Percentiles rank a stretch among this genome's conserved stretches.
phyloP scores from a whole-genome alignment of 163 green algal genomes.

The Volvox carteri region DNA sequence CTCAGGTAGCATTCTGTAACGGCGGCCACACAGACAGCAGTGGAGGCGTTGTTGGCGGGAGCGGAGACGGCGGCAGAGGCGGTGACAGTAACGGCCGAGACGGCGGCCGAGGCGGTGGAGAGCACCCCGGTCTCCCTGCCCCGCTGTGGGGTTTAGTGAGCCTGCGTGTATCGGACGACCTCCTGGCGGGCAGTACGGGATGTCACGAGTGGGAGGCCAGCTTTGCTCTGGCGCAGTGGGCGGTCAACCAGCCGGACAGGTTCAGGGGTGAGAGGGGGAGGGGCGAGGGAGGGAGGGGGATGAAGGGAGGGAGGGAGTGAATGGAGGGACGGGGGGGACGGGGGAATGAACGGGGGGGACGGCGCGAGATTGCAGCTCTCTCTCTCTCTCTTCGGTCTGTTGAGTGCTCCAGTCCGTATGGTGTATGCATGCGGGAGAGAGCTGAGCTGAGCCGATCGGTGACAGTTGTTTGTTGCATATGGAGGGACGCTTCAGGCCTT shows the following conservation, averaged over 20 bases:
- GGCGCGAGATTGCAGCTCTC: not conserved
- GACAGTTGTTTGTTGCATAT: too few relatives aligned
- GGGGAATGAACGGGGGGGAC: not conserved
- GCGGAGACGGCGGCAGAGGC: not conserved
- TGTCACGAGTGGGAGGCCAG: slow-evolving; percentile 88
- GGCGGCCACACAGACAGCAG: too few relatives aligned
- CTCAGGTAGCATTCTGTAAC: too few relatives aligned
- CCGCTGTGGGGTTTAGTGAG: slow-evolving; percentile 68
- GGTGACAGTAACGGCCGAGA: not conserved
- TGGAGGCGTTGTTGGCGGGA: not conserved
- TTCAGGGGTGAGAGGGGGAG: slow-evolving; percentile 60
- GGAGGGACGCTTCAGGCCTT: too few relatives aligned
- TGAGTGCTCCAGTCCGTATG: not conserved
- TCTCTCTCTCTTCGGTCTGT: not conserved
- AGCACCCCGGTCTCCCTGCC: too few relatives aligned
- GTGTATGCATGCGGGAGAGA: not conserved
- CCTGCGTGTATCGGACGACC: slow-evolving; percentile 73
- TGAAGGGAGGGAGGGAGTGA: too few relatives aligned
- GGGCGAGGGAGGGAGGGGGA: not conserved
- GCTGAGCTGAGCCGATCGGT: too few relatives aligned
- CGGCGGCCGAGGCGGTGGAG: not conserved
- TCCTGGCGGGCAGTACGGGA: slow-evolving; percentile 84
- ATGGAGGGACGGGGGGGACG: not conserved
- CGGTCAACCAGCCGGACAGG: slow-evolving; percentile 73
- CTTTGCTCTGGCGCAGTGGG: slow-evolving; percentile 79